Conservation (phyloP, 1,139 yeast species). For the Kodamaea anthophila region DNA sequence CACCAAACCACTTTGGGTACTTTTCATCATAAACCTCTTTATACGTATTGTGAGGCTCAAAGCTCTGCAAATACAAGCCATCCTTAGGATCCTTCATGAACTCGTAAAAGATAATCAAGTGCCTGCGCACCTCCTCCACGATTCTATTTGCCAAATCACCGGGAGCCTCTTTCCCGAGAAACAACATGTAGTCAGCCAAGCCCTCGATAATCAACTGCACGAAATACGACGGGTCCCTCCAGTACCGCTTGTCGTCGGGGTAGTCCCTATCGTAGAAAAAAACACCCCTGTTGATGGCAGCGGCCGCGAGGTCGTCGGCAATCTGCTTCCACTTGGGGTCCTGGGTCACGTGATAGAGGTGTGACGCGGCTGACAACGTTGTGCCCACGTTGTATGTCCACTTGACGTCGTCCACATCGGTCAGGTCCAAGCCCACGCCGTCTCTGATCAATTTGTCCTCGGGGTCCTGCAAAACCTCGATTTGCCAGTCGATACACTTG, state of each 20-base stretch:
- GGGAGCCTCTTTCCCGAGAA: conserved; percentile 42
- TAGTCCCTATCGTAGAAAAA: conserved; percentile 65
- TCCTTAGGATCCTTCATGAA: conserved; percentile 54
- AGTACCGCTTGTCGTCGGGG: conserved; percentile 48
- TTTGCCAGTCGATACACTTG: conserved; percentile 50
- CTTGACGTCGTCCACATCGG: conserved; percentile 44
- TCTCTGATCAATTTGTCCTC: conserved; percentile 55
- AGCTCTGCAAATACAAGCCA: conserved; percentile 56
- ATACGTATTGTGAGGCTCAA: conserved; percentile 55
- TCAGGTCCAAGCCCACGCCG: conserved; percentile 50
- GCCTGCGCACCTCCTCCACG: conserved; percentile 42
- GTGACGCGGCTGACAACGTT: conserved; percentile 50
- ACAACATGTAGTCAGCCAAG: conserved; percentile 56
- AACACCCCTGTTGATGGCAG: conserved; percentile 50
- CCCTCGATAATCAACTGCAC: conserved; percentile 65
- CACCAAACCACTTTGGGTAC: conserved; percentile 50
- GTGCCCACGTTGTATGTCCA: conserved; percentile 72
- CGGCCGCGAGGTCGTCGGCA: conserved; percentile 56
- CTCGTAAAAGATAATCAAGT: conserved; percentile 48
- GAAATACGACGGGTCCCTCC: conserved; percentile 62
- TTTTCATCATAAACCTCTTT: conserved; percentile 41
- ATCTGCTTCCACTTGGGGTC: conserved; percentile 50
- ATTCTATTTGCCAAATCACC: conserved; percentile 30
- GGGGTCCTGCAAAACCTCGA: conserved; percentile 46
- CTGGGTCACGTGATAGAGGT: conserved; percentile 47